Conservation (phyloP, 2,329 filamentous ascomycete genomes). For the Pseudophaeomoniella oleicola region DNA sequence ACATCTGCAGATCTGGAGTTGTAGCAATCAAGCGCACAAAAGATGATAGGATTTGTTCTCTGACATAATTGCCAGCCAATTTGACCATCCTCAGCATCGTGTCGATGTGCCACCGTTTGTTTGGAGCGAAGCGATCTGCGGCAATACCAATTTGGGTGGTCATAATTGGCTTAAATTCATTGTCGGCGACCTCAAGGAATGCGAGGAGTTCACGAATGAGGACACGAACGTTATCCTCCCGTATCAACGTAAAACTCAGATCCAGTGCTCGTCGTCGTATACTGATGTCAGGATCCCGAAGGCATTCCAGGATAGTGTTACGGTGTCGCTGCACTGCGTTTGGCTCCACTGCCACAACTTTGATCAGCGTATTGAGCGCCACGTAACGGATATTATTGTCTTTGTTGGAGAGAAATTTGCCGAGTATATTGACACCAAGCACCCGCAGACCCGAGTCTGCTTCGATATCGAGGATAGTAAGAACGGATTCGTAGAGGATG, state of each 20-base stretch:
- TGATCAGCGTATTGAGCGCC: conserved; percentile 90
- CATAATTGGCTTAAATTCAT: conserved; percentile 98
- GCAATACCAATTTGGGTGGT: conserved; percentile 96
- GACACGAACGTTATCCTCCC: conserved; percentile 88
- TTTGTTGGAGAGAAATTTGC: conserved; percentile 95
- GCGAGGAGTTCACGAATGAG: conserved; percentile 85
- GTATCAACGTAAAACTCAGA: conserved; percentile 94
- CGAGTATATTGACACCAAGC: conserved; percentile 91
- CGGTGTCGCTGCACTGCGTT: conserved; percentile 94
- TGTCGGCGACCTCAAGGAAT: conserved; percentile 92
- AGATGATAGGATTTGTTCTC: conserved; percentile 92
- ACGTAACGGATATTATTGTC: conserved; percentile 99
- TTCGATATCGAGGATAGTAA: conserved; percentile 95
- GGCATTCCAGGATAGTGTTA: conserved; percentile 92
- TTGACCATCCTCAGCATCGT: conserved; percentile 92
- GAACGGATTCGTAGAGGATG: conserved; percentile 91
- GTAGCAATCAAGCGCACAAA: conserved; percentile 93
- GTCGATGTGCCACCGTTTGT: conserved; percentile 96
- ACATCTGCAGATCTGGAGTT: conserved; percentile 85
- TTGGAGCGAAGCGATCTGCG: conserved; percentile 87
- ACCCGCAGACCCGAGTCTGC: conserved; percentile 90
- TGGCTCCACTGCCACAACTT: conserved; percentile 93
- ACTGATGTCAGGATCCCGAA: conserved; percentile 94
- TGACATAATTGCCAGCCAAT: conserved; percentile 89
- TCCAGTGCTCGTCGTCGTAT: conserved; percentile 91